Conservation (phyloP, 805 yeast species). For the Starmerella apis region DNA sequence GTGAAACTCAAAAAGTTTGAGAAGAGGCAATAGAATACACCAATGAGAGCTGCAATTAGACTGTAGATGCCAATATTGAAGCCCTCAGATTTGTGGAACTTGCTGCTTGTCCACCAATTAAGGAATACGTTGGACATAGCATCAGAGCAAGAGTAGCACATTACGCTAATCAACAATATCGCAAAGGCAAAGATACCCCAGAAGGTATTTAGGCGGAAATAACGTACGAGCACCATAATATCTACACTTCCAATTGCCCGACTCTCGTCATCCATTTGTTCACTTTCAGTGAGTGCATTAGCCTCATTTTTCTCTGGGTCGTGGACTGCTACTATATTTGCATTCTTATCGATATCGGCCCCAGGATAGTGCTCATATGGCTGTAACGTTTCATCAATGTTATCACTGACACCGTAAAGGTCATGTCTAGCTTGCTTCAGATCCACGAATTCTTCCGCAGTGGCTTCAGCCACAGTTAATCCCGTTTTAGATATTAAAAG, state of each 20-base stretch:
- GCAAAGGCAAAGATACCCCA: constrained; percentile 4
- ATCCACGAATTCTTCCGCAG: neutral
- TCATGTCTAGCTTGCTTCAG: neutral
- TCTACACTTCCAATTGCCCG: constrained; percentile 15
- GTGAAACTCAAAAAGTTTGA: constrained; percentile 25
- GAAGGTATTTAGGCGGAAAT: constrained; percentile 12
- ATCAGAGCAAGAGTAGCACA: constrained; percentile 38
- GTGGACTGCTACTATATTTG: neutral
- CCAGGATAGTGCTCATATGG: neutral
- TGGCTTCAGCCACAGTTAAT: neutral
- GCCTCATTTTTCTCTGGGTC: neutral
- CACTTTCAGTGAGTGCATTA: constrained; percentile 5
- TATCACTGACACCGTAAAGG: neutral
- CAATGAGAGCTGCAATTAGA: constrained; percentile 13
- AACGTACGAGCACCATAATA: constrained; percentile 10
- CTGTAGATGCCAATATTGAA: constrained; percentile 56
- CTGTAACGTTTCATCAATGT: neutral
- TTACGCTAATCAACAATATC: neutral
- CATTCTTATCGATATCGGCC: neutral
- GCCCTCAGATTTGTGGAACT: constrained; percentile 41
- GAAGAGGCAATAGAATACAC: constrained; percentile 10
- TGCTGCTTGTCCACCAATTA: constrained; percentile 62
- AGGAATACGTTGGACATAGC: constrained; percentile 34
- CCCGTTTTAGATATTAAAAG: neutral
- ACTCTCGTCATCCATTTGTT: constrained; percentile 14